Conservation (phyloP, 306 rosid species). For the Calophaca sinica region DNA sequence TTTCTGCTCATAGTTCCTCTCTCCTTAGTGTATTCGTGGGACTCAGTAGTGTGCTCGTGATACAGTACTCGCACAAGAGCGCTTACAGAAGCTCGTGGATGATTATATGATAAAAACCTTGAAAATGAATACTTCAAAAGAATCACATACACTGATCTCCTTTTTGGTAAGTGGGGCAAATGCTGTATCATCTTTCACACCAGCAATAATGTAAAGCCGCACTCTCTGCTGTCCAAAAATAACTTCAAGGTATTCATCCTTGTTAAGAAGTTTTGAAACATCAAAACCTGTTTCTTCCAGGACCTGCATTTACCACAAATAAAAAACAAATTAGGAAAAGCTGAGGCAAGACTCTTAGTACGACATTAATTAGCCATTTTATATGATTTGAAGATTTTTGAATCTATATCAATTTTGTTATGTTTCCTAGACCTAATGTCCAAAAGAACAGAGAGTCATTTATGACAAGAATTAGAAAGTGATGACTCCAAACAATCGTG, state of each 20-base stretch:
- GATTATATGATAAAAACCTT: conserved; percentile 2
- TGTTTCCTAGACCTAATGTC: conserved; percentile 25
- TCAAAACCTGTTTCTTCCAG: conserved; percentile 98
- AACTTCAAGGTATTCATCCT: conserved; percentile 79
- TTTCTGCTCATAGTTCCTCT: too few relatives aligned
- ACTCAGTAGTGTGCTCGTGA: too few relatives aligned
- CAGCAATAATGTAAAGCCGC: conserved; percentile 89
- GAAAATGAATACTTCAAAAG: conserved; percentile 29
- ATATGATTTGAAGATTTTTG: conserved; percentile 6
- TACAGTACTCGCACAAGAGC: too few relatives aligned
- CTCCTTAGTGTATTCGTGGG: too few relatives aligned
- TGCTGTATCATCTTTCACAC: conserved; percentile 87
- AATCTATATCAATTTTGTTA: conserved; percentile 36
- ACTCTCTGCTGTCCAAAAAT: conserved; percentile 96
- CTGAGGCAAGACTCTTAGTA: conserved; percentile 28
- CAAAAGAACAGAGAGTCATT: conserved; percentile 22
- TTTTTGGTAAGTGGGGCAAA: conserved; percentile 97
- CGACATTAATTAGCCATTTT: conserved; percentile 12
- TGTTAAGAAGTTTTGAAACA: conserved; percentile 70
- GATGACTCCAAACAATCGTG: conserved; percentile 27
- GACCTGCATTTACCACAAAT: conserved; percentile 69
- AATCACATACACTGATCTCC: conserved; percentile 93
- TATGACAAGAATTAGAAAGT: conserved; percentile 13
- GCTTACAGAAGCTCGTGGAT: background rate
- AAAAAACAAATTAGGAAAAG: conserved; percentile 36